These are phyloP conservation scores for Geotrichum candidum DNA, from an alignment of 1,139 yeast genomes.

Conservation along the genomic window DNA sequence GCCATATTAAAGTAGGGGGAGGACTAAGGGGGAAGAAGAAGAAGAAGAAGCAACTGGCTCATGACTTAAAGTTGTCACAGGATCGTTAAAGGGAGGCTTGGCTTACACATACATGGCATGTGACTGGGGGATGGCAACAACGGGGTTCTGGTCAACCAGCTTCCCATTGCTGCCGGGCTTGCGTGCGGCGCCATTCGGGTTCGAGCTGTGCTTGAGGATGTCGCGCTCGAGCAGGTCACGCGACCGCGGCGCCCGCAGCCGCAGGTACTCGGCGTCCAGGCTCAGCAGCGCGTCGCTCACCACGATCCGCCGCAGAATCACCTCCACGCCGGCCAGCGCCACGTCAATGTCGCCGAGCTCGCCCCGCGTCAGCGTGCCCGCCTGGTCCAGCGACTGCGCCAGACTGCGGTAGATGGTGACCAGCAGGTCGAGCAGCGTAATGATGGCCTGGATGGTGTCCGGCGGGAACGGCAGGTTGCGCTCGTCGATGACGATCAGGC, in stretches of 20 bases:
- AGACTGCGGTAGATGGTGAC: constrained; percentile 10
- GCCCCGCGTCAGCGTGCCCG: neutral
- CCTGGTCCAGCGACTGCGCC: constrained; percentile 3
- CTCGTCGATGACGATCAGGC: constrained; percentile 6
- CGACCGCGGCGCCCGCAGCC: constrained; percentile 1
- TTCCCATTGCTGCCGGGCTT: neutral
- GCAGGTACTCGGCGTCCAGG: constrained; percentile 7
- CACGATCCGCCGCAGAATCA: constrained; percentile 5
- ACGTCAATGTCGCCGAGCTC: constrained; percentile 9
- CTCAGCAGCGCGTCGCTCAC: constrained; percentile 5
- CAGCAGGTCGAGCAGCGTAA: constrained; percentile 11
- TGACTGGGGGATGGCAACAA: constrained; percentile 2
- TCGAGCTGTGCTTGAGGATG: constrained; percentile 3
- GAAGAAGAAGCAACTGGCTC: no score
- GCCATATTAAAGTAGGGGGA: no score
- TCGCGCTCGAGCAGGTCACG: constrained; percentile 10
- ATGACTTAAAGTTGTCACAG: neutral
- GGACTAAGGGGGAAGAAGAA: no score
- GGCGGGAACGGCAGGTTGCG: constrained; percentile 12
- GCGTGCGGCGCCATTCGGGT: neutral
- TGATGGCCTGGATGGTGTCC: constrained; percentile 10
- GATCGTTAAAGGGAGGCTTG: no score
- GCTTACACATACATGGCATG: constrained; percentile 8
- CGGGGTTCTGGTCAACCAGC: neutral
- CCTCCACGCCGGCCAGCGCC: constrained; percentile 11